These are phyloP conservation scores for Poteriospumella lacustris DNA, from an alignment of 108 stramenopile species.

Conservation along the genomic window DNA sequence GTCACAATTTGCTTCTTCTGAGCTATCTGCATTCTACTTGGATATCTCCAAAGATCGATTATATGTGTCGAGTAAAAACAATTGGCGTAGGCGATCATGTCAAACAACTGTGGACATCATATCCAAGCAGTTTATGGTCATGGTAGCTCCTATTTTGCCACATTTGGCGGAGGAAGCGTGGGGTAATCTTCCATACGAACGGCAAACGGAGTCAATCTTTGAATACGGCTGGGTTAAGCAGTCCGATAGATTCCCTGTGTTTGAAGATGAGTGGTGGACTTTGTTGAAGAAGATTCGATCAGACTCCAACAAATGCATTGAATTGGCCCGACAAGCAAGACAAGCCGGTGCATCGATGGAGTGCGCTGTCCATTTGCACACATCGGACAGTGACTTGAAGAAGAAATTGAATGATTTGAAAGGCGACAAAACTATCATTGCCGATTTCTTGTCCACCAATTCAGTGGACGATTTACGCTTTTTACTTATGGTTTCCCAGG, in stretches of 20 bases:
- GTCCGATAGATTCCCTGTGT: not conserved
- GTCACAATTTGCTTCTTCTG: conserved; percentile 74
- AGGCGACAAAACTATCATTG: conserved; percentile 33
- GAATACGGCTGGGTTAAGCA: conserved; percentile 36
- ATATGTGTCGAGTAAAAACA: conserved; percentile 80
- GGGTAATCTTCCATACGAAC: conserved; percentile 53
- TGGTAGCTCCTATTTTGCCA: conserved; percentile 81
- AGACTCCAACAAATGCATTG: conserved; percentile 44
- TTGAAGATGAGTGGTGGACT: conserved; percentile 33
- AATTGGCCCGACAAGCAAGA: conserved; percentile 33
- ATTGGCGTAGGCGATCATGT: conserved; percentile 73
- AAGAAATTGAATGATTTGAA: conserved; percentile 29
- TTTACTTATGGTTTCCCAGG: conserved; percentile 43
- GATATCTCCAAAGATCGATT: conserved; percentile 94
- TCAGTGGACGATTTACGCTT: conserved; percentile 46
- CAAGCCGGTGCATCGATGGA: conserved; percentile 38
- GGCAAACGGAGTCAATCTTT: conserved; percentile 35
- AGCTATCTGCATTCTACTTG: conserved; percentile 92
- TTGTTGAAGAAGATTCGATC: conserved; percentile 23
- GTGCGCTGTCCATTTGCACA: conserved; percentile 35
- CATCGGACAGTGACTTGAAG: conserved; percentile 21
- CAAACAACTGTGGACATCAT: conserved; percentile 77
- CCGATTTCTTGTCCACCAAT: conserved; percentile 31
- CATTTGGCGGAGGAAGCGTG: conserved; percentile 98
- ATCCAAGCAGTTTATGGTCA: conserved; percentile 73